A percentile compares a stretch with the other conserved stretches of the same genome.
Evolutionary conservation across 106 monocot genomes (phyloP).

Genomic region (Amphibolis antarctica): DNA sequence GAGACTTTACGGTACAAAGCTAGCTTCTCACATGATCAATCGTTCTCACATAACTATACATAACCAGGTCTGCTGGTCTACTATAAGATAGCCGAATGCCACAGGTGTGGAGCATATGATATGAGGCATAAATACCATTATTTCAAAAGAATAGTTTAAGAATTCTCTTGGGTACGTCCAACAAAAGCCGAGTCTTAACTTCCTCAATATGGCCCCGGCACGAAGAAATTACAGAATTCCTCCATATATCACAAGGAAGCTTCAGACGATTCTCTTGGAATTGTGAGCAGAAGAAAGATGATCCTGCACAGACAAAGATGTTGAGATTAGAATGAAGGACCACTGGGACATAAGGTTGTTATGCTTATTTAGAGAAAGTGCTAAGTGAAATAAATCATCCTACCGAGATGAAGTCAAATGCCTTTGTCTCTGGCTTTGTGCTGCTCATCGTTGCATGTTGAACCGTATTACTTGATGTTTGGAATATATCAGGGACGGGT

Average conservation of each 20-base stretch:
- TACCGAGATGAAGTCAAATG: slow-evolving; percentile 99
- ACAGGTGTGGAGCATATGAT: background rate
- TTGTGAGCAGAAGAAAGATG: slow-evolving; percentile 79
- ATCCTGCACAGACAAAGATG: slow-evolving; percentile 38
- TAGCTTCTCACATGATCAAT: background rate
- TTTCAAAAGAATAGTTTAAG: slow-evolving; percentile 21
- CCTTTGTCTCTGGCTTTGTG: slow-evolving; percentile 76
- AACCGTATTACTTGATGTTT: slow-evolving; percentile 34
- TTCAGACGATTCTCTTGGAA: slow-evolving; percentile 48
- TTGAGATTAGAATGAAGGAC: background rate
- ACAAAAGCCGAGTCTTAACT: background rate
- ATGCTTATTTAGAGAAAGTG: too few species aligned
- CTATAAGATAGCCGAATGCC: background rate
- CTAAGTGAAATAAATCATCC: slow-evolving; percentile 1
- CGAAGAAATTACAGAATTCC: background rate
- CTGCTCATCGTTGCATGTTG: slow-evolving; percentile 32
- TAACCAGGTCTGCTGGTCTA: background rate
- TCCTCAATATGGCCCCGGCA: background rate
- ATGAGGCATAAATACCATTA: slow-evolving; percentile 4
- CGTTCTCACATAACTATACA: slow-evolving; percentile 1
- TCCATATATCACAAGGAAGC: background rate
- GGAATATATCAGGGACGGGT: slow-evolving; percentile 66
- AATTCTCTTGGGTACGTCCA: background rate
- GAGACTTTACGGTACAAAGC: background rate
- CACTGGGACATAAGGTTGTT: background rate